A percentile compares a stretch with the other conserved stretches of the same genome.
These are phyloP conservation scores for Hordeum marinum DNA, from an alignment of 176 grass and related monocot genomes.

Conservation along the genomic window DNA sequence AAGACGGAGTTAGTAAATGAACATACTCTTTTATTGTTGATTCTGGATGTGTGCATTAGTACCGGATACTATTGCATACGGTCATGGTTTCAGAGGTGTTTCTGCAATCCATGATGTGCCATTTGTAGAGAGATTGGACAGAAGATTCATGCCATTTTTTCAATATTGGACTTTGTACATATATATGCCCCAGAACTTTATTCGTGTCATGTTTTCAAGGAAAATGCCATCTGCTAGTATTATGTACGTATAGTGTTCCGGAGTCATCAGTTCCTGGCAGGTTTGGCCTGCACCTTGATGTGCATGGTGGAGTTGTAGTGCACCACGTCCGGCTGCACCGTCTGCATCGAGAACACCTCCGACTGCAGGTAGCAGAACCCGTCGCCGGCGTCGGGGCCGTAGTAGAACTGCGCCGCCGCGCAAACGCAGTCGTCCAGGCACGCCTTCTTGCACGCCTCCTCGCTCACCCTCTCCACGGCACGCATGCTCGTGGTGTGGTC, in stretches of 20 bases:
- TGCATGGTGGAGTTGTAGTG: conserved; percentile 45
- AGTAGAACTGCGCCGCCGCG: conserved; percentile 38
- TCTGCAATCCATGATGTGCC: no score
- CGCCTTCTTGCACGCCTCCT: conserved; percentile 35
- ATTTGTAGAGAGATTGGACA: no score
- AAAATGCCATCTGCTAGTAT: no score
- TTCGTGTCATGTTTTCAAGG: no score
- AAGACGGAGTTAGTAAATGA: no score
- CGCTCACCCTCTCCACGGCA: conserved; percentile 21
- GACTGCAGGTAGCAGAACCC: conserved; percentile 43
- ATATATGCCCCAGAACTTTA: no score
- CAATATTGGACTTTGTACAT: no score
- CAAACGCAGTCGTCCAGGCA: conserved; percentile 39
- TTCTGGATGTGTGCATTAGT: no score
- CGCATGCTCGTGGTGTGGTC: conserved; percentile 22
- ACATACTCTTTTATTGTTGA: no score
- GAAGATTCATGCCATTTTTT: no score
- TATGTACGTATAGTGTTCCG: background rate
- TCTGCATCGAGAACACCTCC: conserved; percentile 35
- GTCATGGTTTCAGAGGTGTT: no score
- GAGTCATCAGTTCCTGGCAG: background rate
- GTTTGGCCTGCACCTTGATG: conserved; percentile 26
- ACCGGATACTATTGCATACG: no score
- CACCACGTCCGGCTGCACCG: conserved; percentile 4
- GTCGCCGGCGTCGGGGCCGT: conserved; percentile 12